Evolutionary conservation across 768 basidiomycete genomes (phyloP).

Genomic region (Heimioporus sp.): DNA sequence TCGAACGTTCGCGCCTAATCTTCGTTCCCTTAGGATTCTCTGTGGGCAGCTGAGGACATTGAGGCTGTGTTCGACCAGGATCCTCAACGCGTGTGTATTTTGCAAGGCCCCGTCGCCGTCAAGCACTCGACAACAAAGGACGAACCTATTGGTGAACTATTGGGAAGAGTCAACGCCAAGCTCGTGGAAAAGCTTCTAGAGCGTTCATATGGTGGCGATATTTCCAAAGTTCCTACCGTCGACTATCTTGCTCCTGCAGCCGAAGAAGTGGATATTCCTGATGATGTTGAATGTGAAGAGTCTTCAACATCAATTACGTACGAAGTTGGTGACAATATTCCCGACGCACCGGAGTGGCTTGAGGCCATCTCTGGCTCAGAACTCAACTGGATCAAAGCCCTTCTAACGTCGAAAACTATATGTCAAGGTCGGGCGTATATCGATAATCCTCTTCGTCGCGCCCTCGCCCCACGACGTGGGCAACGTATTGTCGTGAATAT

Average conservation of each 20-base stretch:
- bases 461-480: slow-evolving; percentile 76
- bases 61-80: slow-evolving; percentile 99
- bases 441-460: slow-evolving; percentile 84
- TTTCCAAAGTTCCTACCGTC: slow-evolving; percentile 67
- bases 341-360: slow-evolving; percentile 73
- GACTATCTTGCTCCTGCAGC: slow-evolving; percentile 78
- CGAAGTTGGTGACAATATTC: slow-evolving; percentile 51
- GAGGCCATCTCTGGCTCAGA: slow-evolving; percentile 79
- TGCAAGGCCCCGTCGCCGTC: slow-evolving; percentile 94
- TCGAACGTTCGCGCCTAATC: slow-evolving; percentile 8
- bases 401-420: slow-evolving; percentile 76
- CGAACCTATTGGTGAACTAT: slow-evolving; percentile 89
- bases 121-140: slow-evolving; percentile 87
- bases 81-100: slow-evolving; percentile 95
- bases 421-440: slow-evolving; percentile 86
- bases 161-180: slow-evolving; percentile 79
- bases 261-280: slow-evolving; percentile 31
- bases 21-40: slow-evolving; percentile 65
- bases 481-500: slow-evolving; percentile 73
- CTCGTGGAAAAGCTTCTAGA: slow-evolving; percentile 81
- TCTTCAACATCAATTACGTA: slow-evolving; percentile 45
- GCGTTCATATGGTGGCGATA: slow-evolving; percentile 74
- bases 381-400: slow-evolving; percentile 83
- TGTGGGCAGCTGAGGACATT: slow-evolving; percentile 97
- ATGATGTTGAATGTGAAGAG: slow-evolving; percentile 45